These are phyloP conservation scores for Candida quercuum DNA, from an alignment of 805 yeast genomes.

Conservation along the genomic window DNA sequence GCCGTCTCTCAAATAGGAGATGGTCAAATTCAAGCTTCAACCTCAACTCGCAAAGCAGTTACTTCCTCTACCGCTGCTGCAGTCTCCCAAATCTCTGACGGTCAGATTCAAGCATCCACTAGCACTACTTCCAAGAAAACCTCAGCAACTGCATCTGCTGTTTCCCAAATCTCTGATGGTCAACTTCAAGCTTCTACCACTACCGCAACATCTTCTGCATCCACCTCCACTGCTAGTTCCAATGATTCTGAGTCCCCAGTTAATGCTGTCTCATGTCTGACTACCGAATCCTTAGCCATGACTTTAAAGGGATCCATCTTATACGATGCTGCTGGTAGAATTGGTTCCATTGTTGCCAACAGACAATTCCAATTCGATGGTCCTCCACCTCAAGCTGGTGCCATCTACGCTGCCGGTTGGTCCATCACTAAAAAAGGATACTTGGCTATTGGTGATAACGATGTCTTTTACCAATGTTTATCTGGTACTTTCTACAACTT, in stretches of 20 bases:
- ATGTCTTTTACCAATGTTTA: conserved; percentile 59
- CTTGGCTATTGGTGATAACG: conserved; percentile 53
- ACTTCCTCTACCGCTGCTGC: conserved; percentile 32
- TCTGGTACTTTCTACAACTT: conserved; percentile 70
- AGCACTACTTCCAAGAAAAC: conserved; percentile 3
- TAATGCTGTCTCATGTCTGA: conserved; percentile 34
- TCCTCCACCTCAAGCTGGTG: conserved; percentile 73
- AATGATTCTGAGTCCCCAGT: conserved; percentile 8
- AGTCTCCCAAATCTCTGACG: conserved; percentile 33
- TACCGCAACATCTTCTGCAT: conserved; percentile 2
- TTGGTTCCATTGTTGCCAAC: conserved; percentile 70
- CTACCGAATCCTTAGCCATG: conserved; percentile 44
- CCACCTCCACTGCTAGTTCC: conserved; percentile 23
- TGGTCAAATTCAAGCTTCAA: conserved; percentile 19
- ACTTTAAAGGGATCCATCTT: conserved; percentile 42
- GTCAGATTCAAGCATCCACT: conserved; percentile 31
- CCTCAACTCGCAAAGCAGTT: too few species aligned
- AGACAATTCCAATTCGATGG: conserved; percentile 78
- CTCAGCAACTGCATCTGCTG: conserved; percentile 30
- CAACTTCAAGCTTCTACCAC: conserved; percentile 30
- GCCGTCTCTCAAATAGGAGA: conserved; percentile 8
- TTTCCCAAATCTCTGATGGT: conserved; percentile 35
- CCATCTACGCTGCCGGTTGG: conserved; percentile 62
- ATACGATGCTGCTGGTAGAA: conserved; percentile 51
- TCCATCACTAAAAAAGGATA: conserved; percentile 40